These are phyloP conservation scores for Litsea cubeba DNA, from an alignment of 164 flowering plant genomes.

Conservation along the genomic window DNA sequence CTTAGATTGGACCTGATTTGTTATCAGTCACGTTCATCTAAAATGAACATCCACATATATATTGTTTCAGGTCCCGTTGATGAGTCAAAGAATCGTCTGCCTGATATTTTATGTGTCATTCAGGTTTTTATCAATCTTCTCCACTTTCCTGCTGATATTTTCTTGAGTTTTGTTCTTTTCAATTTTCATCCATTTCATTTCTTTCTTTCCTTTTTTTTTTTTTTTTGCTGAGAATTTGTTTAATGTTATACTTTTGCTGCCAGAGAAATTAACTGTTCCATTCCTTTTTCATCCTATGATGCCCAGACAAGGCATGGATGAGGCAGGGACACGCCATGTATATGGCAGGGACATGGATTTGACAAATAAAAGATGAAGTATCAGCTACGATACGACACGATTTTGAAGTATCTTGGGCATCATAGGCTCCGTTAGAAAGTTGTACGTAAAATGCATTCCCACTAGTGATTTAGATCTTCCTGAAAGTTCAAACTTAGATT, in stretches of 20 bases:
- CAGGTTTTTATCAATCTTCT: constrained; percentile 51
- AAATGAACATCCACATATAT: background rate
- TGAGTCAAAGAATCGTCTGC: constrained; percentile 81
- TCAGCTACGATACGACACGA: too few species aligned
- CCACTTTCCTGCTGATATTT: background rate
- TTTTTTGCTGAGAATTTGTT: background rate
- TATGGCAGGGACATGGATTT: too few species aligned
- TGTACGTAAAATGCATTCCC: too few species aligned
- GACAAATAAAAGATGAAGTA: too few species aligned
- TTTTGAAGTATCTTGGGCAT: too few species aligned
- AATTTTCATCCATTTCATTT: background rate
- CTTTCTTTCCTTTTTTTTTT: too few species aligned
- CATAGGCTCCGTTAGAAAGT: too few species aligned
- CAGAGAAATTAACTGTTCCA: background rate
- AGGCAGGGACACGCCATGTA: too few species aligned
- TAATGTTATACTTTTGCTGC: background rate
- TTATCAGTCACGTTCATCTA: background rate
- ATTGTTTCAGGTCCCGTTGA: constrained; percentile 82
- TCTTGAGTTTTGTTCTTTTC: constrained; percentile 1
- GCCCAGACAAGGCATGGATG: too few species aligned
- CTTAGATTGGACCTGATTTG: background rate
- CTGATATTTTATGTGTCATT: constrained; percentile 91
- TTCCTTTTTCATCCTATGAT: background rate
- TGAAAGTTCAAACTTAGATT: too few species aligned
- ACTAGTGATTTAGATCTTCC: too few species aligned